Base-by-base conservation (phyloP, 163 green algal species). In the Chlorella variabilis region DNA sequence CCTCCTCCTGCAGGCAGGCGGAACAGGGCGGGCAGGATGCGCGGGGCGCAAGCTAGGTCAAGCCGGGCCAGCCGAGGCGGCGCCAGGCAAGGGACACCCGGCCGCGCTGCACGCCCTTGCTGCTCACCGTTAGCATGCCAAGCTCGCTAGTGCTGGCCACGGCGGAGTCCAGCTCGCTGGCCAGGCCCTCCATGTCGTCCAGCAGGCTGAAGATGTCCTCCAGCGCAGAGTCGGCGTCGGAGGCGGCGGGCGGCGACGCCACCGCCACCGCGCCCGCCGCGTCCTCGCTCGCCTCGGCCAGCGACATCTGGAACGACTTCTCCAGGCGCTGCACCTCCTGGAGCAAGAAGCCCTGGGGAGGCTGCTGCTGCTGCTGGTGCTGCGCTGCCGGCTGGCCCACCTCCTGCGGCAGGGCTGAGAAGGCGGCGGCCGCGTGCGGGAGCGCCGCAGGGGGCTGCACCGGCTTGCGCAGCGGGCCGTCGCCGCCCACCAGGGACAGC, bases 141-240 rank as follows among this genome's bases (percentile, higher is more conserved):
- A 79, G 54, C 54, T 79, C 71, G 36, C 56, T 68, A 18, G 9
- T 68, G 51, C 38, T 68, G 8, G 63, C 71, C 25, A 68, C 51
- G 25, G 71, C 38, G 21, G 39, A 39, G 54, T 79, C 71, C 51
- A 79, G 51, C 49, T 79, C 54, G 7, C 48, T 29, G 7, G 71
- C 58, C 17, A 79, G 38, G 51, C 29, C 45, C 25, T 68, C 38
- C 56, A 79, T 36, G 36, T 79, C 71, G 6, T 29, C 38, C 36
- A 79, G 71, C 34, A 79, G 38, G 34, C 18, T n/a, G 36, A 68
- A 29, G 3, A 80, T 17, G n/a, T 80, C 59, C 3, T 61, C 39
- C 1, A 80, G 74, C 33, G 39, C 41, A 8, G 70, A 61, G n/a
- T 74, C 42, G 17, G 39, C 25, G 25, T 56, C 66, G 18, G 59